phyloP scores from a whole-genome alignment of 306 rosid species.

The Glycine latifolia region DNA sequence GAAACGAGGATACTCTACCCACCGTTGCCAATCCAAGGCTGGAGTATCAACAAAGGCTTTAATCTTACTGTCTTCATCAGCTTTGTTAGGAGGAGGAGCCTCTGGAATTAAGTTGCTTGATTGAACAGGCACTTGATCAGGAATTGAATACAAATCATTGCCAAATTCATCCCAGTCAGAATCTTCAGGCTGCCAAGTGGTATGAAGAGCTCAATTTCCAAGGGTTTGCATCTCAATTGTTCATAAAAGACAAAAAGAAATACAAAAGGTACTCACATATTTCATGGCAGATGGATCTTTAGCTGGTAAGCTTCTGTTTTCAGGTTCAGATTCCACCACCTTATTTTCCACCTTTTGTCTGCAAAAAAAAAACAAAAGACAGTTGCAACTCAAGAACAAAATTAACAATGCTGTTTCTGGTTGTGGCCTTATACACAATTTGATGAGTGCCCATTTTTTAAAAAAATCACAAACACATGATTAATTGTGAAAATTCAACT shows the following conservation, averaged over 20 bases:
- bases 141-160: slow-evolving; percentile 89
- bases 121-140: slow-evolving; percentile 77
- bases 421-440: slow-evolving; percentile 13
- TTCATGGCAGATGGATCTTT: slow-evolving; percentile 64
- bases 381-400: slow-evolving; percentile 46
- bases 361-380: slow-evolving; percentile 52
- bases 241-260: background rate
- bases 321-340: slow-evolving; percentile 61
- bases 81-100: slow-evolving; percentile 73
- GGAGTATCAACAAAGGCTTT: slow-evolving; percentile 92
- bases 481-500: slow-evolving; percentile 47
- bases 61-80: slow-evolving; percentile 94
- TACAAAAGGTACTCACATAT: slow-evolving; percentile 61
- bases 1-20: slow-evolving; percentile 49
- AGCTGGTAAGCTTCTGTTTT: slow-evolving; percentile 60
- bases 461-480: slow-evolving; percentile 24
- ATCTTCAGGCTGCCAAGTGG: slow-evolving; percentile 73
- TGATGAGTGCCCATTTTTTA: slow-evolving; percentile 17
- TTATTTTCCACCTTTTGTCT: slow-evolving; percentile 77
- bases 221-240: slow-evolving; percentile 4
- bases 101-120: slow-evolving; percentile 66
- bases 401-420: slow-evolving; percentile 23
- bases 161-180: slow-evolving; percentile 99
- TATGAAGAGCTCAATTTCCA: slow-evolving; percentile 30
- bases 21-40: slow-evolving; percentile 96